Evolutionary conservation across 176 grass and related monocot genomes (phyloP), one percentile per base, ranked within the genome.

Genomic region (Stipa capillata): DNA sequence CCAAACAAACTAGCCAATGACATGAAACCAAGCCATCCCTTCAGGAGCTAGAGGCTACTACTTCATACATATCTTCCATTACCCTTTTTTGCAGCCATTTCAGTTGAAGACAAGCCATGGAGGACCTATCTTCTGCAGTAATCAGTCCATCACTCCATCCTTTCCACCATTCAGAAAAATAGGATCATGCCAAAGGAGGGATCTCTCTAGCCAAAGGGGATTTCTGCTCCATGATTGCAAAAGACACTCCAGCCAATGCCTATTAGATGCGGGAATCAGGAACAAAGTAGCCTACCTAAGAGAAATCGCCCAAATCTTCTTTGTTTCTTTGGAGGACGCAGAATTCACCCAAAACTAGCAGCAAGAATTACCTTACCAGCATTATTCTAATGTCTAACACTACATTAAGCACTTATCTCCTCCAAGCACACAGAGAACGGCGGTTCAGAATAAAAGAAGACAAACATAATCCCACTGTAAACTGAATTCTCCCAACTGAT

Each of bases 1-100:
- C 1, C 4, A n/a, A n/a, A n/a, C 7, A 78, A 50, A 76, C 39
- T 32, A 75, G 57, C 29, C 21, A 51, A 64, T 32, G 39, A 55
- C 69, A 47, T 42, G n/a, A n/a, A n/a, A 11, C 24, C 40, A 71
- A 23, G 65, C 8, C 63, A 90, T 72, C 6, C 61, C 37, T 71
- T 70, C 57, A 43, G 17, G 54, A 82, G 52, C 9, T 43, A 25
- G 35, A 75, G n/a, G 52, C 40, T 43, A 60, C 55, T 60, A 23
- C 14, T 32, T 60, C 29, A 1, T 28, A 66, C 15, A 25, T 34
- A 33, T 36, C 47, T n/a, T 18, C n/a, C n/a, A n/a, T n/a, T n/a
- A n/a, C n/a, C n/a, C n/a, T n/a, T n/a, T n/a, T 82, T 20, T 64
- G n/a, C 23, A 68, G 5, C 28, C 63, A 58, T 77, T 78, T 28